Evolutionary conservation across 371 early-diverging fungal genomes (phyloP).

Genomic region (Mucor saturninus): DNA sequence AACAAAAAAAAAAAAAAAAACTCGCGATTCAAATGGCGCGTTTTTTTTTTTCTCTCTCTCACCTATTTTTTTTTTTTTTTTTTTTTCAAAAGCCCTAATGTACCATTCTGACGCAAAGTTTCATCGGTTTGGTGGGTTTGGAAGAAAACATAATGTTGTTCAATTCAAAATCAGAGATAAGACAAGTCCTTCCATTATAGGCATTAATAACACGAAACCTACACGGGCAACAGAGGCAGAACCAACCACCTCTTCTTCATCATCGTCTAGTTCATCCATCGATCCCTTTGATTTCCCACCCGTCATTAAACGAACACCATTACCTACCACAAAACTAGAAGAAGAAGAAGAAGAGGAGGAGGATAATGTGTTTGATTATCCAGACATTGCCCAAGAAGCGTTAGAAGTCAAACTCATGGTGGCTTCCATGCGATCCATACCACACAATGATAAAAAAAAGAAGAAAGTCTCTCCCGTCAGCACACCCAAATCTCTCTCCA

Average conservation of each 20-base stretch:
- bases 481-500: not conserved
- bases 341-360: not conserved
- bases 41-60: not conserved
- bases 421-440: constrained; percentile 6
- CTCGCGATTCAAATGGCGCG: not conserved
- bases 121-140: not conserved
- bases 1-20: too few species aligned
- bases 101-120: not conserved
- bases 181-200: not conserved
- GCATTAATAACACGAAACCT: not conserved
- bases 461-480: not conserved
- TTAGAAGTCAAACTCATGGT: constrained; percentile 23
- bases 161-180: constrained; percentile 1
- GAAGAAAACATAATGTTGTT: not conserved
- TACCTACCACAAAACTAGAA: not conserved
- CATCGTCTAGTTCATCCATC: constrained; percentile 1
- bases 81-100: not conserved
- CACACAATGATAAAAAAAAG: constrained; percentile 7
- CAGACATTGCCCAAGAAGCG: constrained; percentile 6
- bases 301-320: not conserved
- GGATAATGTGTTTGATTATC: constrained; percentile 21
- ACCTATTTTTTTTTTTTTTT: not conserved
- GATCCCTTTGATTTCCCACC: not conserved
- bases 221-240: too few species aligned
- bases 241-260: not conserved